Base-by-base conservation (phyloP, 2,329 filamentous ascomycete species). In the Xenosphaeropsis pyriputrescens region DNA sequence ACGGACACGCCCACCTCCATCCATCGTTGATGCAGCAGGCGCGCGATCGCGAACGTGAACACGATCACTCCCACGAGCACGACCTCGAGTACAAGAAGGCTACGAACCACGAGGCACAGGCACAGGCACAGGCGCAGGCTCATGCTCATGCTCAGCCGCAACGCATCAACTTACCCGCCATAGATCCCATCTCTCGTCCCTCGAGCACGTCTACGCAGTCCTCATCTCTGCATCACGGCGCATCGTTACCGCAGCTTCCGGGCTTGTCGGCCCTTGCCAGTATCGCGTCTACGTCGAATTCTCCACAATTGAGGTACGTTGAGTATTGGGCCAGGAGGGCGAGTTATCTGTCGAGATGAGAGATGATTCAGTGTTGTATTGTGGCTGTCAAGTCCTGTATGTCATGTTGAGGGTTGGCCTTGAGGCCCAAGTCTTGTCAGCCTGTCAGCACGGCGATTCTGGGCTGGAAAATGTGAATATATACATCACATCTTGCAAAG, bases 261-360 rank as follows among this genome's bases (percentile, higher is more conserved):
- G 70, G 68, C 17, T 56, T 79, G 37, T 72, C 72, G 37, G 65
- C 72, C 30, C 61, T 79, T 48, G 73, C 74, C 32, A 72, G 70
- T 39, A 60, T 75, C 47, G 68, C 54, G 29, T 53, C 54, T 9
- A 40, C 69, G 29, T 64, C 68, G 19, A 64, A 62, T 48, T 67
- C 64, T 42, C 67, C 61, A 55, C 52, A 55, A 44, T 53, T 64
- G 49, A 68, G 67, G 65, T 70, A 65, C 51, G 61, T 51, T 48
- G 51, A 40, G 36, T 26, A 26, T 6, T 26, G 22, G 22, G 22
- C 22, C 22, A 26, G 22, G 22, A 26, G 22, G 22, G 22, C 8
- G 22, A 26, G 22, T 6, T 26, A 6, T 11, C 8, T 26, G 8
- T 5, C 22, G 22, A 11, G 12, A 26, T 26, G 22, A 26, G 22